Base-by-base conservation (phyloP, 2,329 filamentous ascomycete genomes). In the Fonsecaea pedrosoi region DNA sequence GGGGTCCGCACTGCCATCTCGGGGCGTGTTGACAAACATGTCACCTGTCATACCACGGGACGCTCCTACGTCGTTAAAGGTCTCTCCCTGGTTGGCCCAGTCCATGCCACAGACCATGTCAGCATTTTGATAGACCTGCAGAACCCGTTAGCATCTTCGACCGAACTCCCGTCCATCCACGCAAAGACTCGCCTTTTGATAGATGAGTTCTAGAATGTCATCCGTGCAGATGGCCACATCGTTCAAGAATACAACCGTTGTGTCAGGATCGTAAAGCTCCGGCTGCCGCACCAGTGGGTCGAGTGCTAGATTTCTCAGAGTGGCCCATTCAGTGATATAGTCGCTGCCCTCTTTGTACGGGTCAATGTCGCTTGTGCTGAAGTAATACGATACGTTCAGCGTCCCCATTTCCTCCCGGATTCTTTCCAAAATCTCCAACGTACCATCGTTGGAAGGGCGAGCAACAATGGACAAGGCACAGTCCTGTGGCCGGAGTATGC, bases 71-170 rank as follows among this genome's bases (percentile, higher is more conserved):
- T 88, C 85, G 72, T 87, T 86, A 71, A 88, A 88, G 0, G 80
- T 83, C 0, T 82, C 82, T 1, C 82, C 75, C 0, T 61, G 60
- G 0, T 82, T 82, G 0, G 78, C 82, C 85, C 86, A 89, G 73
- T 89, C 86, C 81, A 89, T 83, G 9, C 79, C 84, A 70, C 86
- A 89, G 0, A 81, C 83, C 82, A 87, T 86, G 71, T 85, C 82
- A 8, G 85, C 86, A 1, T 73, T 75, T 53, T 84, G 83, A 5
- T 68, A 71, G 4, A 67, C 48, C 59, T 61, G 18, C 45, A n/a
- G 8, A 25, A 10, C 25, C 25, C 45, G 45, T 50, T 25, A 50
- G 45, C 25, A 4, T 5, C 45, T 12, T 12, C 18, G 15, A 50
- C 2, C 45, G 4, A 8, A 42, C 8, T 13, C 45, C 2, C 25